These are phyloP conservation scores for Zizania palustris DNA, from an alignment of 202 grass and related monocot genomes.

Conservation along the genomic window DNA sequence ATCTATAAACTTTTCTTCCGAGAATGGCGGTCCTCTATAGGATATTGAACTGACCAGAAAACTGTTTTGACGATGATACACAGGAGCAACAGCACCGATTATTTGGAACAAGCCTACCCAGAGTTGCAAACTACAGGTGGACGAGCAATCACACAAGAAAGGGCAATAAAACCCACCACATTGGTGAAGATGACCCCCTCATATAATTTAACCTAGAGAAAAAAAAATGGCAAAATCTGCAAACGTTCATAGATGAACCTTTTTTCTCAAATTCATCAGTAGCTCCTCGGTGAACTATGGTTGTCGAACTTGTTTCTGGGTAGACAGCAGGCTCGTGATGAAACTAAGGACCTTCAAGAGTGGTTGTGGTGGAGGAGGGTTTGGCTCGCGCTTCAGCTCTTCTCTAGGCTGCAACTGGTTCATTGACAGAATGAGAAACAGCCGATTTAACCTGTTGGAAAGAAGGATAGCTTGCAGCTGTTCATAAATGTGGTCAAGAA, in stretches of 20 bases:
- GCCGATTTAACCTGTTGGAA: conserved; percentile 73
- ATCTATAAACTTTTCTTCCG: not conserved
- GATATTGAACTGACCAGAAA: not conserved
- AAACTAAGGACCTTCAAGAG: conserved; percentile 57
- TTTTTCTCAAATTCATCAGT: conserved; percentile 1
- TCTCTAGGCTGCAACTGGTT: conserved; percentile 81
- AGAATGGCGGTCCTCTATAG: not conserved
- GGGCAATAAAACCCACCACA: not conserved
- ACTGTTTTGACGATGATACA: not conserved
- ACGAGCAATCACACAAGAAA: conserved; percentile 11
- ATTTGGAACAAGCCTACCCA: conserved; percentile 31
- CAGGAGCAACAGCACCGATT: not conserved
- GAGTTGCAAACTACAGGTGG: conserved; percentile 17
- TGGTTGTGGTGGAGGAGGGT: conserved; percentile 44
- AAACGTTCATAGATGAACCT: not conserved
- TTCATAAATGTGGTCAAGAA: conserved; percentile 34
- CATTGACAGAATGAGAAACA: conserved; percentile 76
- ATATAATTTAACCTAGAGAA: not conserved
- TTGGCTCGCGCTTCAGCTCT: conserved; percentile 28
- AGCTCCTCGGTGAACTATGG: not conserved
- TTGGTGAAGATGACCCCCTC: not conserved
- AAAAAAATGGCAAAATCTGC: conserved; percentile 33
- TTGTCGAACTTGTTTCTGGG: not conserved
- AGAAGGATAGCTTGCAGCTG: conserved; percentile 35
- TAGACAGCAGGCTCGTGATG: conserved; percentile 42